Percentiles rank a stretch among this genome's conserved stretches.
phyloP scores from a whole-genome alignment of 169 alveolate genomes.

The Cystoisospora suis region DNA sequence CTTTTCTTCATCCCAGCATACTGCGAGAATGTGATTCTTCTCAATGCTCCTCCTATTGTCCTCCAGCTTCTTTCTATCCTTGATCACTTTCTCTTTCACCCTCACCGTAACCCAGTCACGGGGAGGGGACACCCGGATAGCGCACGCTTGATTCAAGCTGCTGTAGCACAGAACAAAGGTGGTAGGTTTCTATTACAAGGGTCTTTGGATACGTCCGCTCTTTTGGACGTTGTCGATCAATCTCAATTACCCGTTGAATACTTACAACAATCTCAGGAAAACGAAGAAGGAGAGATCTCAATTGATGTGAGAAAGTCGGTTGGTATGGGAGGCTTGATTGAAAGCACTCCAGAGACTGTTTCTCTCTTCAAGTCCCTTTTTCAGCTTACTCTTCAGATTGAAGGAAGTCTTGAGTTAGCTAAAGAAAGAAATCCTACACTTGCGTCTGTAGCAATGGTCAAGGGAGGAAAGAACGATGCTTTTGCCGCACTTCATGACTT shows the following conservation, averaged over 20 bases:
- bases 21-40: constrained; percentile 11
- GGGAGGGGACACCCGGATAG: background rate
- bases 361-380: background rate
- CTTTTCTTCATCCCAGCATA: background rate
- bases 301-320: no score
- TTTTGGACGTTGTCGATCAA: background rate
- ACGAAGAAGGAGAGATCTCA: no score
- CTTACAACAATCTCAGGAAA: no score
- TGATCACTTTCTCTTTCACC: constrained; percentile 31
- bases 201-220: constrained; percentile 2
- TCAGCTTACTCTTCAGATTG: background rate
- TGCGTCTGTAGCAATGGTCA: no score
- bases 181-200: background rate
- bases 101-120: background rate
- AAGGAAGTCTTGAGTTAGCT: background rate
- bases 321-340: no score
- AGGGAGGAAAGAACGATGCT: no score
- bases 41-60: constrained; percentile 20
- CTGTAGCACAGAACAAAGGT: background rate
- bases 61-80: constrained; percentile 8
- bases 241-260: background rate
- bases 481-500: no score
- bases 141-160: background rate
- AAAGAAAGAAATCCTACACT: background rate
- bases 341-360: background rate